A percentile compares a stretch with the other conserved stretches of the same genome.
Evolutionary conservation across 345 rosid species (phyloP).

Genomic region (Viola odorata): DNA sequence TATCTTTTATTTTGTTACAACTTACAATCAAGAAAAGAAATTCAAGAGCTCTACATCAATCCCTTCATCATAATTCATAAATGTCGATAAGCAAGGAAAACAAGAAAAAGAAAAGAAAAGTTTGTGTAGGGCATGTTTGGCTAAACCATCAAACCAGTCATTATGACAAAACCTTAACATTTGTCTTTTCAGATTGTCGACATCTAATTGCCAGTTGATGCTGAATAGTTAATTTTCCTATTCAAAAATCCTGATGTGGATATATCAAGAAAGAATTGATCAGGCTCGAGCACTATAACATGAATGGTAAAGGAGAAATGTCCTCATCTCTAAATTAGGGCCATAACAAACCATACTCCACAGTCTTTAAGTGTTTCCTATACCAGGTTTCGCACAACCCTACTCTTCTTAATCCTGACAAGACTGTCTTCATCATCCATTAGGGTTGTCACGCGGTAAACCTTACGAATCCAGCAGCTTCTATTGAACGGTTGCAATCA

Average conservation of each 20-base stretch:
- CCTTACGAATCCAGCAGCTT: too few relatives aligned
- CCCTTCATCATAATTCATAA: slow-evolving; percentile 2
- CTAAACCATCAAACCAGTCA: slow-evolving; percentile 44
- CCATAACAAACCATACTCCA: neutral
- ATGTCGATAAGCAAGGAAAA: slow-evolving; percentile 27
- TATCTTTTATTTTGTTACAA: slow-evolving; percentile 35
- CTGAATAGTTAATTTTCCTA: slow-evolving; percentile 9
- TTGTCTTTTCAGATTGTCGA: slow-evolving; percentile 93
- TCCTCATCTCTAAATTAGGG: neutral
- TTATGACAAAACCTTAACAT: slow-evolving; percentile 89
- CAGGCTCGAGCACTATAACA: neutral
- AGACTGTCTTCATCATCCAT: neutral
- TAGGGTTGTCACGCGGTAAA: too few relatives aligned
- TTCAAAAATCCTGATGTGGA: neutral
- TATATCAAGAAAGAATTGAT: slow-evolving; percentile 6
- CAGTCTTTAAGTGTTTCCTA: slow-evolving; percentile 6
- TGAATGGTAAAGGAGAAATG: neutral
- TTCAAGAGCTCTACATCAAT: slow-evolving; percentile 30
- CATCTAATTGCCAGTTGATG: slow-evolving; percentile 25
- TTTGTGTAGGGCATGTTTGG: slow-evolving; percentile 42
- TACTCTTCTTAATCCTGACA: slow-evolving; percentile 10
- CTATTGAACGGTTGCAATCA: too few relatives aligned
- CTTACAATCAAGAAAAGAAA: slow-evolving; percentile 30
- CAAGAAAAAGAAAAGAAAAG: slow-evolving; percentile 21
- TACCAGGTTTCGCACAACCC: slow-evolving; percentile 12